Evolutionary conservation across 441 rosid genomes (phyloP), one percentile per base, ranked within the genome.

Genomic region (Daphne laureola): DNA sequence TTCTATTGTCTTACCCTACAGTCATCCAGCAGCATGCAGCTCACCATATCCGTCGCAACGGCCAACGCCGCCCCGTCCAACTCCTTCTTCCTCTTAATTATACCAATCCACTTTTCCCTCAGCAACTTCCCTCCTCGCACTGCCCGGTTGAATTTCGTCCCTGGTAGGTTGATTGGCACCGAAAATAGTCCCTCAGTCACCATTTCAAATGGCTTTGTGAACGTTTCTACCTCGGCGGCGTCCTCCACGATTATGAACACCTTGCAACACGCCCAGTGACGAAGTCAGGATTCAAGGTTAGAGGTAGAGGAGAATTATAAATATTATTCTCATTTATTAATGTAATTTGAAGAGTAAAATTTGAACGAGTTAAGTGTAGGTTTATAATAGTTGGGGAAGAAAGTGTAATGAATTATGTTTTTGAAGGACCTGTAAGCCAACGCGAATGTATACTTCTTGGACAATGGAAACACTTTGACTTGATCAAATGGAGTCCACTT

Each of bases 361-460:
- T 2, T 0, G 25, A 21, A 4, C 25, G 3, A 21, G 25, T 21
- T 21, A 21, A 21, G 25, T 21, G 25, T 2, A 21, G 3, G 3
- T 21, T 0, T 21, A 0, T 21, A 21, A 21, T 4, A 21, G 2
- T 21, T 21, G 25, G 25, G 2, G 2, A 21, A 21, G 25, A 21
- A 21, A 2, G 1, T 21, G 25, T 21, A 21, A 21, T 21, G 25
- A 21, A 21, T 0, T 21, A 21, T 0, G 25, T 21, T 0, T 21
- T 21, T 21, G 2, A 21, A 21, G 25, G 25, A 43, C 16, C 46
- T 12, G 46, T 15, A 66, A 1, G 77, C 71, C n/a, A 74, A 42
- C 1, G 55, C 57, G n/a, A 77, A 73, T 0, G 79, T 74, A 12
- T 57, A 59, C 25, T 67, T 62, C 62, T 74, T 74, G 0, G 75